Evolutionary conservation across 1,139 yeast species (phyloP).

Genomic region (Geotrichum carabidarum): DNA sequence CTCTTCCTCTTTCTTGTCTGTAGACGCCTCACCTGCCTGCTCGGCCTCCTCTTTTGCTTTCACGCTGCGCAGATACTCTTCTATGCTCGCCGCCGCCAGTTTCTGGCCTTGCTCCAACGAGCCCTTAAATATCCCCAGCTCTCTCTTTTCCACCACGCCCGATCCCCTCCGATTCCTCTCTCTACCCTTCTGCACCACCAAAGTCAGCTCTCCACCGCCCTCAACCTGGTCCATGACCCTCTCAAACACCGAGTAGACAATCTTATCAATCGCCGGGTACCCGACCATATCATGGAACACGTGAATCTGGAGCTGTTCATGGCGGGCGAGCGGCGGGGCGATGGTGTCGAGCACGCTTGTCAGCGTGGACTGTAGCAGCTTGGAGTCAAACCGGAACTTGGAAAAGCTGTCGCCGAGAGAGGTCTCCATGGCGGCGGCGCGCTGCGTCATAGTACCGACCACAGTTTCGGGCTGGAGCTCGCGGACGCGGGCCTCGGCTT

Average conservation of each 20-base stretch:
- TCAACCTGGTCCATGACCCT: slow-evolving; percentile 89
- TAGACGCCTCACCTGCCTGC: slow-evolving; percentile 29
- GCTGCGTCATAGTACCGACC: slow-evolving; percentile 17
- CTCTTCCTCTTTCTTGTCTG: not conserved
- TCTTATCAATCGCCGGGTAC: slow-evolving; percentile 57
- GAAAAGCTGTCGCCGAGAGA: slow-evolving; percentile 26
- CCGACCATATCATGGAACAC: slow-evolving; percentile 82
- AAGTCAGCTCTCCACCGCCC: slow-evolving; percentile 61
- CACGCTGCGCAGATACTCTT: slow-evolving; percentile 49
- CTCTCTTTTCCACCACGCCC: slow-evolving; percentile 39
- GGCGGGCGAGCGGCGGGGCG: slow-evolving; percentile 52
- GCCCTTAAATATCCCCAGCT: slow-evolving; percentile 70
- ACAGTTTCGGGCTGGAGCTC: slow-evolving; percentile 35
- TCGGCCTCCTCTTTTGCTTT: slow-evolving; percentile 35
- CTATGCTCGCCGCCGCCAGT: slow-evolving; percentile 80
- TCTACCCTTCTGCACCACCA: slow-evolving; percentile 45
- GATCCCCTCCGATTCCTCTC: slow-evolving; percentile 39
- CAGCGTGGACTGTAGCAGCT: slow-evolving; percentile 42
- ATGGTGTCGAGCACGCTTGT: slow-evolving; percentile 48
- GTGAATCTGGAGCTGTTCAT: slow-evolving; percentile 73
- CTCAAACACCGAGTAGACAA: slow-evolving; percentile 65
- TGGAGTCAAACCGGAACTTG: slow-evolving; percentile 24
- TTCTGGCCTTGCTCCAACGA: slow-evolving; percentile 83
- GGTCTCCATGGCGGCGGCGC: slow-evolving; percentile 28
- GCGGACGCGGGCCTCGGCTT: slow-evolving; percentile 41